Evolutionary conservation across 2,329 filamentous ascomycete genomes (phyloP), one percentile per base, ranked within the genome.

Genomic region (Dichotomopilus funicola): DNA sequence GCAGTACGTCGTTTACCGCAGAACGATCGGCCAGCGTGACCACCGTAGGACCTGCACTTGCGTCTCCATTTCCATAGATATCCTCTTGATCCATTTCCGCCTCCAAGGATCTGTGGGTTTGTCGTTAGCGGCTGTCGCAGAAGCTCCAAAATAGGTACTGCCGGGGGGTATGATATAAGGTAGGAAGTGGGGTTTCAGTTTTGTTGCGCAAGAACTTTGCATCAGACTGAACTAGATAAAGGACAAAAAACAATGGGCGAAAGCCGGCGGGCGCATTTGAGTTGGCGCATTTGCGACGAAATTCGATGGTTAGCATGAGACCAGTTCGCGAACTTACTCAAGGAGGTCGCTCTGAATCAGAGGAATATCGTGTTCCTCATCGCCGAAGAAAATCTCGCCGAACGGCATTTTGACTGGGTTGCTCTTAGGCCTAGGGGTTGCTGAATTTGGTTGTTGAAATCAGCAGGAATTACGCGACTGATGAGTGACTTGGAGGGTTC

Each of bases 261-360:
- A 5, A 27, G 13, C 13, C 6, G 19, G 36, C 9, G n/a, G 3
- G 46, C 35, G 13, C 12, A 13, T 7, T 19, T 44, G n/a, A 44
- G 11, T 4, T 6, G 5, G 19, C 19, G 19, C 19, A 27, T 27
- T 43, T 47, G 44, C 42, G 43, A 41, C 8, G 34, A 27, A 27
- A 27, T 27, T 27, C 19, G 19, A 27, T 27, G 19, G 19, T 27
- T 2, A 27, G 19, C 19, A 27, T 27, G 19, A 40, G 34, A 12
- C 11, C 10, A 11, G 19, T 2, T 36, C n/a, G 33, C 19, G 12
- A 61, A 61, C 62, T 62, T 59, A 64, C 63, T 55, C 49, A n/a
- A 58, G 45, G 13, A 64, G 47, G 46, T 64, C 63, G 51, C 63
- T 64, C 57, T 58, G 51, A 13, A 60, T 46, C 31, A 57, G 54